These are phyloP conservation scores for Proliferodiscus dingleyae DNA, from an alignment of 2,329 filamentous ascomycete species.

Conservation along the genomic window DNA sequence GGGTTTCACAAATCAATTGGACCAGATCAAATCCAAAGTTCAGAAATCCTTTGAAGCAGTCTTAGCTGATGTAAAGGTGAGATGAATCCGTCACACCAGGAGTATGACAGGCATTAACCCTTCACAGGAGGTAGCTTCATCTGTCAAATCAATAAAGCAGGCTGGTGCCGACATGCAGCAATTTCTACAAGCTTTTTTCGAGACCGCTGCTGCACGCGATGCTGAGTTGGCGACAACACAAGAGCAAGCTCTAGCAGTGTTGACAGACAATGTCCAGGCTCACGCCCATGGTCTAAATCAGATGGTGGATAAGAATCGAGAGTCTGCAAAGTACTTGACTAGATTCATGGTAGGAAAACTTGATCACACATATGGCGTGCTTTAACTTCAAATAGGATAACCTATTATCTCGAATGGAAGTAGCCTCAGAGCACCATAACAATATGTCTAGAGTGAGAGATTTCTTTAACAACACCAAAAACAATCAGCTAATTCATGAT, in stretches of 20 bases:
- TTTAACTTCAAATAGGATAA: slow-evolving; percentile 10
- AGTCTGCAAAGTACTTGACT: slow-evolving; percentile 14
- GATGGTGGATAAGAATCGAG: slow-evolving; percentile 20
- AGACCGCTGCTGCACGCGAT: slow-evolving; percentile 19
- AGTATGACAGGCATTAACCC: slow-evolving; percentile 2
- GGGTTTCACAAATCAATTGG: slow-evolving; percentile 17
- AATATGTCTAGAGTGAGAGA: slow-evolving; percentile 21
- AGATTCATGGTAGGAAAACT: slow-evolving; percentile 14
- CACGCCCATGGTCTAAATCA: slow-evolving; percentile 19
- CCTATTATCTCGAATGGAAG: slow-evolving; percentile 18
- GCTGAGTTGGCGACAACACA: slow-evolving; percentile 27
- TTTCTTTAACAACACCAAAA: not conserved
- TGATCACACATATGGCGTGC: not conserved
- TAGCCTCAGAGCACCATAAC: slow-evolving; percentile 21
- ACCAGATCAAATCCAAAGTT: slow-evolving; percentile 20
- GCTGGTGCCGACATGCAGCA: slow-evolving; percentile 16
- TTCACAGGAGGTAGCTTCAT: slow-evolving; percentile 15
- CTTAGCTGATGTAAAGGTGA: slow-evolving; percentile 21
- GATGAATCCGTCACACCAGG: not conserved
- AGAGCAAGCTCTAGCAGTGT: slow-evolving; percentile 22
- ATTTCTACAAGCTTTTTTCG: slow-evolving; percentile 13
- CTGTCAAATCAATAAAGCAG: slow-evolving; percentile 12
- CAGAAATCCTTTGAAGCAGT: slow-evolving; percentile 21
- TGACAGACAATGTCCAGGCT: slow-evolving; percentile 17
- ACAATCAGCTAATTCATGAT: slow-evolving; percentile 2